phyloP scores from a whole-genome alignment of 345 rosid genomes.

The Brassica incana region DNA sequence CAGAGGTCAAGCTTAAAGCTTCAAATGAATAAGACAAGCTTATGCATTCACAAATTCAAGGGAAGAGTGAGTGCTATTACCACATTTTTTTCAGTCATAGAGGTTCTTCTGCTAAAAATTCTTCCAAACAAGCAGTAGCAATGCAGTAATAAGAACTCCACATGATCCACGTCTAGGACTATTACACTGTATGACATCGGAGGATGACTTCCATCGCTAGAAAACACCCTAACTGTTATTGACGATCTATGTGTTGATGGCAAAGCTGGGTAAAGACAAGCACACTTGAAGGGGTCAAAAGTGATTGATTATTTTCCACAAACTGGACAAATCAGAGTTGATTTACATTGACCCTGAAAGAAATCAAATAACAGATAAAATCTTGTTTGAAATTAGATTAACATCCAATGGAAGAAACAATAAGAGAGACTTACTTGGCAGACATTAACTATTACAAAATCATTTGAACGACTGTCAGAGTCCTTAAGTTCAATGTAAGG shows the following conservation, averaged over 20 bases:
- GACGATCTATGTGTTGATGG: constrained; percentile 38
- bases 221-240: constrained; percentile 83
- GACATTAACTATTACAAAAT: constrained; percentile 86
- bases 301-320: constrained; percentile 89
- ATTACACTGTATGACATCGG: constrained; percentile 83
- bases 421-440: constrained; percentile 62
- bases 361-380: too few species aligned
- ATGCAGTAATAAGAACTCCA: constrained; percentile 72
- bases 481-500: constrained; percentile 66
- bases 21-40: not conserved
- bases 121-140: constrained; percentile 84
- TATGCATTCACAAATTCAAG: constrained; percentile 6
- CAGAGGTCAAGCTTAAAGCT: constrained; percentile 76
- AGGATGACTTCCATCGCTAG: constrained; percentile 74
- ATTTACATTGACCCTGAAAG: constrained; percentile 94
- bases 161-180: constrained; percentile 72
- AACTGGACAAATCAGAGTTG: constrained; percentile 87
- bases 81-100: constrained; percentile 97
- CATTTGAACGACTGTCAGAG: constrained; percentile 72
- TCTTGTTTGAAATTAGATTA: too few species aligned
- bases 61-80: constrained; percentile 39
- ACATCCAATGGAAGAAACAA: constrained; percentile 13
- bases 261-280: constrained; percentile 65
- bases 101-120: constrained; percentile 92
- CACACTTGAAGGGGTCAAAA: constrained; percentile 97